phyloP scores from a whole-genome alignment of 129 eudicot genomes.

The Lactuca saligna region DNA sequence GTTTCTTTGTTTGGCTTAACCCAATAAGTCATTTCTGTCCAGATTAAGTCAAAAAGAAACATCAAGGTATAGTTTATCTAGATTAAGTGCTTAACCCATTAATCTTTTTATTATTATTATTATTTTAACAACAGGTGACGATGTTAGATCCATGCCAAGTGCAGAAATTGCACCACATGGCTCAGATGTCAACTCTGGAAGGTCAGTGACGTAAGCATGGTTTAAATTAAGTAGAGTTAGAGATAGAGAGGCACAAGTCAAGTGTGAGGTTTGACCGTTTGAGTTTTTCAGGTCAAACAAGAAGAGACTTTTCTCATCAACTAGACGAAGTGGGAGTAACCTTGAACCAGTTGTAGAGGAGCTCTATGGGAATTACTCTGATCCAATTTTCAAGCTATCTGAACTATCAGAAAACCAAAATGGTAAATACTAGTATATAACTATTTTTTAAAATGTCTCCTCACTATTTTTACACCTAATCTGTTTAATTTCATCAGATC shows the following conservation, averaged over 20 bases:
- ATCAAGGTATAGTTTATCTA: too few relatives aligned
- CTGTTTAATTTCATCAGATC: slow-evolving; percentile 37
- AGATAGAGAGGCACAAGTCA: too few relatives aligned
- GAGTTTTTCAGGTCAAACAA: slow-evolving; percentile 47
- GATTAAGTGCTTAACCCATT: too few relatives aligned
- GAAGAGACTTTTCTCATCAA: slow-evolving; percentile 58
- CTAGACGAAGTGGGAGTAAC: slow-evolving; percentile 54
- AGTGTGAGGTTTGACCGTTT: background rate
- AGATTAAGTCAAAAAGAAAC: too few relatives aligned
- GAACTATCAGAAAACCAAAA: slow-evolving; percentile 46
- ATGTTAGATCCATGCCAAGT: slow-evolving; percentile 57
- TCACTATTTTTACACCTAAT: background rate
- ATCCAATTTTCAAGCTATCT: slow-evolving; percentile 54
- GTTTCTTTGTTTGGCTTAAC: too few relatives aligned
- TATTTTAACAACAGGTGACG: slow-evolving; percentile 42
- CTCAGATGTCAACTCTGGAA: slow-evolving; percentile 52
- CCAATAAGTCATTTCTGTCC: too few relatives aligned
- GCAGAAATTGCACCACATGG: slow-evolving; percentile 44
- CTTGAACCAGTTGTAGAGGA: slow-evolving; percentile 86
- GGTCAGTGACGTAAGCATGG: slow-evolving; percentile 45
- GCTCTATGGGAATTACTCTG: slow-evolving; percentile 39
- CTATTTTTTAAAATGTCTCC: too few relatives aligned
- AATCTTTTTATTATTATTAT: background rate
- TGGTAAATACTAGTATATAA: slow-evolving; percentile 26
- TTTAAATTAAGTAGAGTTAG: slow-evolving; percentile 10